Evolutionary conservation across 2,329 filamentous ascomycete species (phyloP).

Genomic region (Neoscytalidium dimidiatum): DNA sequence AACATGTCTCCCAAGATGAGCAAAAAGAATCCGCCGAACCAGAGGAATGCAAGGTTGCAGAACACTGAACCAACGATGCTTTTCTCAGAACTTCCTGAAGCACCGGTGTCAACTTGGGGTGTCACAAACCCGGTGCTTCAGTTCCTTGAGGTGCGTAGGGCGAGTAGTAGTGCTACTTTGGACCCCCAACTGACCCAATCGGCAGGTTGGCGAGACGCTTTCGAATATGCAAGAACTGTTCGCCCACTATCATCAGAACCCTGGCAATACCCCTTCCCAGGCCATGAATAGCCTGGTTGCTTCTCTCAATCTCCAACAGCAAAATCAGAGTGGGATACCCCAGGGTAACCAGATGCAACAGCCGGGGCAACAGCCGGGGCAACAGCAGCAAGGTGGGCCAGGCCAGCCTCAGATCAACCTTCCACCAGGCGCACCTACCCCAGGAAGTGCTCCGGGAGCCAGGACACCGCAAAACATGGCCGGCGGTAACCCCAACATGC

Average conservation of each 20-base stretch:
- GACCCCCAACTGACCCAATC: conserved; percentile 25
- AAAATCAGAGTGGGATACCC: conserved; percentile 22
- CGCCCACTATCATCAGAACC: conserved; percentile 56
- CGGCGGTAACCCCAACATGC: conserved; percentile 29
- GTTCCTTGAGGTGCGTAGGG: conserved; percentile 60
- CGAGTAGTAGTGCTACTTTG: neutral
- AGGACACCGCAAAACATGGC: conserved; percentile 30
- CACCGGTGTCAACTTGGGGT: conserved; percentile 53
- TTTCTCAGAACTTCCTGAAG: conserved; percentile 47
- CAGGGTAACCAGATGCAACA: conserved; percentile 11
- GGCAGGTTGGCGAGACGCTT: conserved; percentile 65
- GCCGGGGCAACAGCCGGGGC: neutral
- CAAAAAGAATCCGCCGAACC: conserved; percentile 58
- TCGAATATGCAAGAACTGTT: conserved; percentile 65
- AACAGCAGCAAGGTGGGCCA: conserved; percentile 22
- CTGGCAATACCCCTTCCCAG: conserved; percentile 54
- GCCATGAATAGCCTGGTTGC: conserved; percentile 57
- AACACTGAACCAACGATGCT: conserved; percentile 44
- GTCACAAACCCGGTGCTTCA: conserved; percentile 58
- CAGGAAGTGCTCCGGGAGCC: conserved; percentile 31
- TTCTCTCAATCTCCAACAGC: conserved; percentile 38
- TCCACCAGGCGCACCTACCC: conserved; percentile 26
- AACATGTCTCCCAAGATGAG: conserved; percentile 60
- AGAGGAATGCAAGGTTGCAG: conserved; percentile 48
- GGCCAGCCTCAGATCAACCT: conserved; percentile 23